Evolutionary conservation across 192 early-diverging fungal genomes (phyloP), one percentile per base, ranked within the genome.

Genomic region (Allomyces macrogynus): DNA sequence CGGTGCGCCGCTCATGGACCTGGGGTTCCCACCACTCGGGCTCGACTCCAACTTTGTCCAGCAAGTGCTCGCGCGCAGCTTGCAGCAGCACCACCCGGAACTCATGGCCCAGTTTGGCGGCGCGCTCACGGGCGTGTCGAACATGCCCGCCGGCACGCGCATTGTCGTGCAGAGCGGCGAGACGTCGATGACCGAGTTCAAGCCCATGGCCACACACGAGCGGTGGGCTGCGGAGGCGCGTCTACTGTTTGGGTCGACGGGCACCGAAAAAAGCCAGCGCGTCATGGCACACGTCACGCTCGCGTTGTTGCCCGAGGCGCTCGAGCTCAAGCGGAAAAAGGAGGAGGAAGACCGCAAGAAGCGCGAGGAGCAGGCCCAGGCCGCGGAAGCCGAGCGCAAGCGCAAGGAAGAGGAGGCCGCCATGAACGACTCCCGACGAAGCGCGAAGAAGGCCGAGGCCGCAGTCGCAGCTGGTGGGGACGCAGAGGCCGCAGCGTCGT

Each of bases 391-490:
- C 16, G 65, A n/a, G 26, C 14, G 24, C 42, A 25, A 60, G 40
- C 70, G 62, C 18, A 62, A 63, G 43, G 70, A 43, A 22, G 67
- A 22, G 42, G 65, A 43, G 16, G 61, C 68, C 10, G 42, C 24
- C 3, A 14, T 7, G 14, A 23, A 71, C n/a, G 24, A 4, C 18
- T 22, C 72, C 74, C 16, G 68, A 67, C 61, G 77, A 68, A 24
- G 71, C 70, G 67, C 66, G 61, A 76, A 74, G 60, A 66, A 27
- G 10, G 73, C 68, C 14, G 68, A 76, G n/a, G 61, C 62, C 18
- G 67, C 68, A 42, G 72, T 64, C 14, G 42, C 68, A 0, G 62
- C 68, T 26, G 74, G 67, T 23, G 66, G 61, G 16, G 70, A 74
- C 61, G 63, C 69, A 8, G 72, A 72, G 27, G 70, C 66, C 22